Evolutionary conservation across 179 eudicot species (phyloP).

Genomic region (Actinidia arguta): DNA sequence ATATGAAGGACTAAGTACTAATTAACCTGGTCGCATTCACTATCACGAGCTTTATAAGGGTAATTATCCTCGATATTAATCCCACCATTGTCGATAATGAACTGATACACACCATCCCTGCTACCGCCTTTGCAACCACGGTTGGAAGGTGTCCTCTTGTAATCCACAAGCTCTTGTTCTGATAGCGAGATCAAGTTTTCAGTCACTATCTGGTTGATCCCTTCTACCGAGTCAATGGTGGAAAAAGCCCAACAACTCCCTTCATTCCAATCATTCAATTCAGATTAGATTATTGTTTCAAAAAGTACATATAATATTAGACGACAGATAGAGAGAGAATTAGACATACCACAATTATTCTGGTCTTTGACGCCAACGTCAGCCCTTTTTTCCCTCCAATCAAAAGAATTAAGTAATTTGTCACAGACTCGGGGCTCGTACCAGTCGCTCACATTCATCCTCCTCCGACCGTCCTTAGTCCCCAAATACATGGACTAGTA

Average conservation of each 20-base stretch:
- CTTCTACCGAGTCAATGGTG: slow-evolving; percentile 66
- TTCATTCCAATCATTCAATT: slow-evolving; percentile 18
- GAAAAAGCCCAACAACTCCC: slow-evolving; percentile 92
- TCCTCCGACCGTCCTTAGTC: slow-evolving; percentile 19
- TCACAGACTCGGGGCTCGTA: slow-evolving; percentile 18
- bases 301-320: background rate
- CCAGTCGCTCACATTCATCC: slow-evolving; percentile 33
- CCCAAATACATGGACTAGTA: slow-evolving; percentile 42
- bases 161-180: slow-evolving; percentile 72
- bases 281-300: background rate
- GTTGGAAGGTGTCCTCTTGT: slow-evolving; percentile 44
- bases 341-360: slow-evolving; percentile 20
- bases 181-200: slow-evolving; percentile 56
- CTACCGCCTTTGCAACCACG: slow-evolving; percentile 73
- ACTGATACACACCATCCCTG: slow-evolving; percentile 65
- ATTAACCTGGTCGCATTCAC: slow-evolving; percentile 62
- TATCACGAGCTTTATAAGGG: slow-evolving; percentile 57
- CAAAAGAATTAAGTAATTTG: slow-evolving; percentile 19
- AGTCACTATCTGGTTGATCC: slow-evolving; percentile 63
- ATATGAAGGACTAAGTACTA: too few relatives aligned
- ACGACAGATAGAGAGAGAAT: background rate
- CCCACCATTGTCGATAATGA: slow-evolving; percentile 69
- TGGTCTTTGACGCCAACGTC: slow-evolving; percentile 22
- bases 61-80: slow-evolving; percentile 67
- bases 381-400: slow-evolving; percentile 29